Percentiles rank a stretch among this genome's conserved stretches.
Conservation (phyloP, 1,284 basidiomycete species). For the Ustilago lituana region DNA sequence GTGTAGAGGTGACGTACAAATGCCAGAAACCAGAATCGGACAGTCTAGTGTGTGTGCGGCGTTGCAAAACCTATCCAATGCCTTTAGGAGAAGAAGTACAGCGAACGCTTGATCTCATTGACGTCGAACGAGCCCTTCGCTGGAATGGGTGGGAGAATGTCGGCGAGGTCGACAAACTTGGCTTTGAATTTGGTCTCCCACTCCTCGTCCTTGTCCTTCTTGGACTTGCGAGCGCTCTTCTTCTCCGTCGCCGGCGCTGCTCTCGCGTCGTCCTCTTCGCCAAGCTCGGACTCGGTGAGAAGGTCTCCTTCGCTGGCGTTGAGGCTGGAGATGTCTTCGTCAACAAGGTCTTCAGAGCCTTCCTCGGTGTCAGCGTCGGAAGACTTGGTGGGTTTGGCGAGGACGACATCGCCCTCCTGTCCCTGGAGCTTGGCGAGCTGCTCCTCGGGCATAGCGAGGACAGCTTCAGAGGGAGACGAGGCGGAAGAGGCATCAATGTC, state of each 20-base stretch:
- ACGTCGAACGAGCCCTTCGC: slow-evolving; percentile 90
- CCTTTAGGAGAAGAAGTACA: slow-evolving; percentile 65
- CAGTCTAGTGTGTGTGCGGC: too few species aligned
- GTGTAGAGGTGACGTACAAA: slow-evolving; percentile 3
- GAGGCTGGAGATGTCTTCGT: not conserved
- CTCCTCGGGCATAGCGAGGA: slow-evolving; percentile 35
- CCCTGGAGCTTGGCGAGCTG: slow-evolving; percentile 34
- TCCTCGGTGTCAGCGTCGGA: slow-evolving; percentile 14
- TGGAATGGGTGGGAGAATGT: slow-evolving; percentile 84
- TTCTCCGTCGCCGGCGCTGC: slow-evolving; percentile 7
- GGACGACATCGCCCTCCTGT: slow-evolving; percentile 21
- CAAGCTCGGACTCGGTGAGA: slow-evolving; percentile 11
- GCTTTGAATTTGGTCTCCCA: slow-evolving; percentile 49
- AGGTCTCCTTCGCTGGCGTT: slow-evolving; percentile 10
- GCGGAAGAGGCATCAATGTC: slow-evolving; percentile 1
- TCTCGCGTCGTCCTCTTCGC: slow-evolving; percentile 8
- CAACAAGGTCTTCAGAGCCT: slow-evolving; percentile 17
- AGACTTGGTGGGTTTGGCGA: slow-evolving; percentile 20
- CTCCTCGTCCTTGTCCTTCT: slow-evolving; percentile 24
- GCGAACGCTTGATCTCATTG: slow-evolving; percentile 73
- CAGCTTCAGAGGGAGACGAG: slow-evolving; percentile 22
- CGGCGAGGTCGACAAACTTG: slow-evolving; percentile 78
- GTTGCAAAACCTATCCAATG: not conserved
- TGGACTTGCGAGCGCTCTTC: slow-evolving; percentile 8
- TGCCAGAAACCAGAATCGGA: too few species aligned